A percentile compares a stretch with the other conserved stretches of the same genome.
Evolutionary conservation across 2,329 filamentous ascomycete species (phyloP).

Genomic region (Colletotrichum simmondsii): DNA sequence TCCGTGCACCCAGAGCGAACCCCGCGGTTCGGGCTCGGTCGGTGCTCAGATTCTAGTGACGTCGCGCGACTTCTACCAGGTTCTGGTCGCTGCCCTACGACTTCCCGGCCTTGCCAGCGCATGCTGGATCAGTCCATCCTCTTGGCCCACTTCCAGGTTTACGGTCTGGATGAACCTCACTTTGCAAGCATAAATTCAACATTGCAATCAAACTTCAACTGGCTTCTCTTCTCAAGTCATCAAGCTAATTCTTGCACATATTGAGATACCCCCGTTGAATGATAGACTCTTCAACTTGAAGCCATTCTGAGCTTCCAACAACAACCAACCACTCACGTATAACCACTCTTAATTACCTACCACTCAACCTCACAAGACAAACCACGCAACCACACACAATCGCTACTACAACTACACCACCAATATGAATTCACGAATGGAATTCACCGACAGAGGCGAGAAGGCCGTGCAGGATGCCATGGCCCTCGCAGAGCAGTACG

Average conservation of each 20-base stretch:
- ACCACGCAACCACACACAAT: slow-evolving; percentile 32
- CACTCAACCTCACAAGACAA: not conserved
- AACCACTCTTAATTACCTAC: slow-evolving; percentile 15
- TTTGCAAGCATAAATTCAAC: slow-evolving; percentile 26
- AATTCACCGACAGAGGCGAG: slow-evolving; percentile 93
- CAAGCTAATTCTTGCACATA: slow-evolving; percentile 13
- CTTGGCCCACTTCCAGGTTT: slow-evolving; percentile 33
- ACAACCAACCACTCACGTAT: not conserved
- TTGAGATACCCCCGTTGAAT: slow-evolving; percentile 29
- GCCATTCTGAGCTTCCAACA: slow-evolving; percentile 23
- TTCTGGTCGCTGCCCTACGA: slow-evolving; percentile 40
- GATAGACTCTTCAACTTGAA: slow-evolving; percentile 33
- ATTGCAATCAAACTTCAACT: not conserved
- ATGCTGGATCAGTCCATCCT: slow-evolving; percentile 29
- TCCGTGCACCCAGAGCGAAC: slow-evolving; percentile 8
- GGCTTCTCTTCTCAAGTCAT: not conserved
- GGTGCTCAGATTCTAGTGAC: slow-evolving; percentile 37
- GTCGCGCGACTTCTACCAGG: slow-evolving; percentile 37
- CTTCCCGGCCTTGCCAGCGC: slow-evolving; percentile 24
- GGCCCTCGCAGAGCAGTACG: slow-evolving; percentile 87
- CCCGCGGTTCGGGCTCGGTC: slow-evolving; percentile 28
- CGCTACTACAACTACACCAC: slow-evolving; percentile 37
- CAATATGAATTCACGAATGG: slow-evolving; percentile 81
- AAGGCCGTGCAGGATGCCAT: slow-evolving; percentile 92
- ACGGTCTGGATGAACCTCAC: not conserved